Evolutionary conservation across 345 rosid genomes (phyloP).

Genomic region (Melaleuca quinquenervia): DNA sequence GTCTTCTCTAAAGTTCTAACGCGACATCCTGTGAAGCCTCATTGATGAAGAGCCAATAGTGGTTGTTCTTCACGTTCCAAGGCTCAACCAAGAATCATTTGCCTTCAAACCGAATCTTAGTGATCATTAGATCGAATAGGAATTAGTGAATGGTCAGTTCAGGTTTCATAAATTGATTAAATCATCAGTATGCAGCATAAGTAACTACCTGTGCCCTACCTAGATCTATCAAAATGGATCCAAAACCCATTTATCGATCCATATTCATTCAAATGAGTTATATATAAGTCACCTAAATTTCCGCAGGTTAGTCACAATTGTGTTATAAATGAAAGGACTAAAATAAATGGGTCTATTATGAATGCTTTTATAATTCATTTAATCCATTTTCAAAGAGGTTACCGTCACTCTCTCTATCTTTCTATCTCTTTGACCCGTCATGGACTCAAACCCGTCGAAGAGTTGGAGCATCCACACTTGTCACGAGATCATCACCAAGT

Average conservation of each 20-base stretch:
- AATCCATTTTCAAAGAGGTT: no score
- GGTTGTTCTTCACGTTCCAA: background rate
- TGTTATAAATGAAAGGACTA: no score
- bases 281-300: no score
- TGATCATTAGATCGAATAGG: background rate
- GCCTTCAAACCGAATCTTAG: background rate
- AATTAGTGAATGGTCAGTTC: background rate
- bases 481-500: slow-evolving; percentile 68
- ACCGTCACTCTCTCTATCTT: background rate
- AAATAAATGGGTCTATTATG: no score
- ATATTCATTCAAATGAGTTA: no score
- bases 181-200: background rate
- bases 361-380: no score
- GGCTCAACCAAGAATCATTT: background rate
- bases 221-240: background rate
- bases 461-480: slow-evolving; percentile 98
- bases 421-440: background rate
- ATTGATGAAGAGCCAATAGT: background rate
- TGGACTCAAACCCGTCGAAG: slow-evolving; percentile 24
- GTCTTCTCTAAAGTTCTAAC: background rate
- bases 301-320: no score
- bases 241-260: no score
- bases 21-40: background rate
- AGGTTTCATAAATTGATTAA: background rate
- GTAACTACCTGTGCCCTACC: background rate